Conservation (phyloP, 768 basidiomycete species). For the Pleurotus giganteus region DNA sequence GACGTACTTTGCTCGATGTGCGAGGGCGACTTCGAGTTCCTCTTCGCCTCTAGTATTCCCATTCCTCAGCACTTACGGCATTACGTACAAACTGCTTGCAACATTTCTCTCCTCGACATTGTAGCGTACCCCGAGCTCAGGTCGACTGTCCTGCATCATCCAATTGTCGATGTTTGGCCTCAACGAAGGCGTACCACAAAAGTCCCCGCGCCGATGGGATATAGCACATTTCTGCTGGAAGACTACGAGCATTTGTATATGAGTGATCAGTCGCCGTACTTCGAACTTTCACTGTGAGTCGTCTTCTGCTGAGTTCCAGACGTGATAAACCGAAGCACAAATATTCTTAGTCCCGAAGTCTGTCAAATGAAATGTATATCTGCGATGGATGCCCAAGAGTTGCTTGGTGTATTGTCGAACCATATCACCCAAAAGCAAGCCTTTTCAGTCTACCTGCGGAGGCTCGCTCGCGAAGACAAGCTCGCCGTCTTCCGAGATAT, state of each 20-base stretch:
- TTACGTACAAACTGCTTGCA: constrained; percentile 9
- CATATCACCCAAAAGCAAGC: neutral
- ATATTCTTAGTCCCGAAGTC: neutral
- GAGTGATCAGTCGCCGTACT: constrained; percentile 8
- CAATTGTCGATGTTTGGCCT: constrained; percentile 12
- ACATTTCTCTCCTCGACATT: constrained; percentile 13
- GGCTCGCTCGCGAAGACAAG: neutral
- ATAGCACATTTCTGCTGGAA: constrained; percentile 11
- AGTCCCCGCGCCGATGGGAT: constrained; percentile 9
- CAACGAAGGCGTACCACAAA: neutral
- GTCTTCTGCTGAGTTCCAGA: neutral
- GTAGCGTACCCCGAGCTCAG: constrained; percentile 15
- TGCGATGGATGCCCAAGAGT: neutral
- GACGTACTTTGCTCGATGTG: constrained; percentile 11
- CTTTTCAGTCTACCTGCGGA: neutral
- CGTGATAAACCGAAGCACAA: neutral
- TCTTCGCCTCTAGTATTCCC: neutral
- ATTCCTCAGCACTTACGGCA: neutral
- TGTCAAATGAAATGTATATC: neutral
- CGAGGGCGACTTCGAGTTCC: neutral
- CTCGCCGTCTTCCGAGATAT: neutral
- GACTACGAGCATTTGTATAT: constrained; percentile 11
- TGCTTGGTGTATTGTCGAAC: neutral
- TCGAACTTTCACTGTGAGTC: constrained; percentile 13
- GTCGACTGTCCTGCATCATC: constrained; percentile 7